phyloP scores from a whole-genome alignment of 2,329 filamentous ascomycete species.

The Ampelomyces quisqualis region DNA sequence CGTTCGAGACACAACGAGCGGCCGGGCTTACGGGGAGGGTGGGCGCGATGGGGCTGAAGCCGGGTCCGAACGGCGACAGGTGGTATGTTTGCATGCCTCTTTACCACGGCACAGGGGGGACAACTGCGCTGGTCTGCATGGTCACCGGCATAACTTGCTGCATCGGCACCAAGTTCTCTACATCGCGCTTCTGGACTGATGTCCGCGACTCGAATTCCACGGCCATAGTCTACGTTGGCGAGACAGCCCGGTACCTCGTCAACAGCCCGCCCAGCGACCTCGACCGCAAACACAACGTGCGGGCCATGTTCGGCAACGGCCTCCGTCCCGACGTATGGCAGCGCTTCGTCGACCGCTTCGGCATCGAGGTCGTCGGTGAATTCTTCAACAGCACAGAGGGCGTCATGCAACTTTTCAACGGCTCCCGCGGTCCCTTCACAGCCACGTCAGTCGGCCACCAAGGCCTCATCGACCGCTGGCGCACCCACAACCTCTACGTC shows the following conservation, averaged over 20 bases:
- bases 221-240: conserved; percentile 75
- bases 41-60: conserved; percentile 38
- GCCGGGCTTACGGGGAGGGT: conserved; percentile 44
- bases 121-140: conserved; percentile 59
- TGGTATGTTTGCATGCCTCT: conserved; percentile 78
- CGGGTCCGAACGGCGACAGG: conserved; percentile 53
- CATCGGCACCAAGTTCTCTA: conserved; percentile 67
- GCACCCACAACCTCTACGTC: conserved; percentile 58
- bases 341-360: conserved; percentile 64
- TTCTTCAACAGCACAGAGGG: conserved; percentile 81
- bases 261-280: conserved; percentile 64
- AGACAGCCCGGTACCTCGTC: conserved; percentile 72
- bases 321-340: conserved; percentile 69
- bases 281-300: conserved; percentile 60
- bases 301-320: conserved; percentile 65
- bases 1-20: conserved; percentile 57
- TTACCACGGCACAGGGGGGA: conserved; percentile 73
- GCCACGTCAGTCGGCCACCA: conserved; percentile 70
- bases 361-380: conserved; percentile 63
- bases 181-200: conserved; percentile 70
- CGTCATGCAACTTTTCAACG: conserved; percentile 63
- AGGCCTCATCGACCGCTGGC: conserved; percentile 59
- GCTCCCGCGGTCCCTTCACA: conserved; percentile 61
- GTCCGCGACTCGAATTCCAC: conserved; percentile 67
- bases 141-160: conserved; percentile 59